These are phyloP conservation scores for Apiospora koreana DNA, from an alignment of 2,329 filamentous ascomycete genomes.

Conservation along the genomic window DNA sequence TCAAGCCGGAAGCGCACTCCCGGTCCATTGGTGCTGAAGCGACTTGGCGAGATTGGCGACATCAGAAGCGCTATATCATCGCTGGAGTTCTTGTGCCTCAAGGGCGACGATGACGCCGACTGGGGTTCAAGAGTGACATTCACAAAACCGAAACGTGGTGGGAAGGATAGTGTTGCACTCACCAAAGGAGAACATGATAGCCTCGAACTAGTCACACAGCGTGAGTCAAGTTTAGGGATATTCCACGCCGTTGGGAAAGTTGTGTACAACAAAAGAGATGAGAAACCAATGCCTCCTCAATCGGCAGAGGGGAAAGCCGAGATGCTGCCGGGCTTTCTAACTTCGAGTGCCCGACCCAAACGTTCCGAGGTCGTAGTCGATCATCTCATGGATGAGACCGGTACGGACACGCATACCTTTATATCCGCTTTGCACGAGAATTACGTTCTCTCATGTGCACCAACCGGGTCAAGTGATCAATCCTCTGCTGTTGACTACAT, in stretches of 20 bases:
- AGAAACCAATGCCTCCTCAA: slow-evolving; percentile 40
- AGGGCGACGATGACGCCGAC: slow-evolving; percentile 71
- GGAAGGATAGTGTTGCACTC: slow-evolving; percentile 58
- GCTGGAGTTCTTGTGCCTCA: slow-evolving; percentile 87
- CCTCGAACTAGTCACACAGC: slow-evolving; percentile 77
- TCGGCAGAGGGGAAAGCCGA: slow-evolving; percentile 46
- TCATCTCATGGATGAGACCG: slow-evolving; percentile 85
- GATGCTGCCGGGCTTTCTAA: slow-evolving; percentile 59
- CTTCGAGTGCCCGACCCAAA: slow-evolving; percentile 58
- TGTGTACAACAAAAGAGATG: slow-evolving; percentile 89
- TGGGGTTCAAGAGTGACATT: slow-evolving; percentile 76
- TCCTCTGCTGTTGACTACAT: slow-evolving; percentile 73
- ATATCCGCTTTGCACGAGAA: slow-evolving; percentile 92
- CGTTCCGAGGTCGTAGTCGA: slow-evolving; percentile 69
- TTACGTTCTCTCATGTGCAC: slow-evolving; percentile 81
- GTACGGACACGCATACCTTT: slow-evolving; percentile 89
- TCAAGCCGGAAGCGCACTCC: slow-evolving; percentile 76
- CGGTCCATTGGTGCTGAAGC: slow-evolving; percentile 75
- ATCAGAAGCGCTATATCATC: slow-evolving; percentile 90
- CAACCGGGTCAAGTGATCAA: slow-evolving; percentile 47
- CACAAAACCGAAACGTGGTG: slow-evolving; percentile 65
- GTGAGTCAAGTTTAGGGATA: slow-evolving; percentile 87
- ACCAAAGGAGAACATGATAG: slow-evolving; percentile 80
- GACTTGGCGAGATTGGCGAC: slow-evolving; percentile 84
- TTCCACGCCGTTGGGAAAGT: slow-evolving; percentile 97